Conservation (phyloP, 2,329 filamentous ascomycete species). For the Verticillium nubilum region DNA sequence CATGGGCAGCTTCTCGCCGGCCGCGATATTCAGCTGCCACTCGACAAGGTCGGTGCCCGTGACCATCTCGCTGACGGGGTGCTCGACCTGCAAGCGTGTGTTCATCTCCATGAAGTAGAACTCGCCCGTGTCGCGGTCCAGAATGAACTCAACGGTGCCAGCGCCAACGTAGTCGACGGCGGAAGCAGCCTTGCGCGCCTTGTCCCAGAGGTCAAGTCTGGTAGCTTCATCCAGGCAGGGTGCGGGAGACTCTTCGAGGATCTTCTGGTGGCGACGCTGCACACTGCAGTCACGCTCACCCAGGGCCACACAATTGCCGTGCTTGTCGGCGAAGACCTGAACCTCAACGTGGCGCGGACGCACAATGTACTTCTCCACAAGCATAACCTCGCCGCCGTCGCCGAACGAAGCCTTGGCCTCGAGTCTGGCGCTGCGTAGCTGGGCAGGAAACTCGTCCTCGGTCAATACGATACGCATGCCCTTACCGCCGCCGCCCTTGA, state of each 20-base stretch:
- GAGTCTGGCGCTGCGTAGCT: conserved; percentile 67
- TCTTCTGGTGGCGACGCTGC: conserved; percentile 83
- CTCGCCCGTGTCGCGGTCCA: conserved; percentile 73
- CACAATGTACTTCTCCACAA: conserved; percentile 79
- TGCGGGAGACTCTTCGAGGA: conserved; percentile 83
- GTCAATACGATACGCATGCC: conserved; percentile 72
- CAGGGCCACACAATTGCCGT: conserved; percentile 74
- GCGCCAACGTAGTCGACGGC: conserved; percentile 86
- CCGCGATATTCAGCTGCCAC: conserved; percentile 83
- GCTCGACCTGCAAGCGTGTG: conserved; percentile 91
- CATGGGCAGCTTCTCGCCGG: conserved; percentile 51
- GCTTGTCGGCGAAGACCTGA: conserved; percentile 80
- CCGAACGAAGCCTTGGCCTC: conserved; percentile 77
- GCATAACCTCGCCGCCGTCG: conserved; percentile 71
- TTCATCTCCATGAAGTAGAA: conserved; percentile 85
- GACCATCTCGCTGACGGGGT: conserved; percentile 77
- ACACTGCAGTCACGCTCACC: conserved; percentile 87
- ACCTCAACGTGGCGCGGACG: conserved; percentile 83
- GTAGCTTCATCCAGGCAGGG: conserved; percentile 57
- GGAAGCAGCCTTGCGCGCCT: conserved; percentile 60
- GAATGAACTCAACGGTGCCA: conserved; percentile 85
- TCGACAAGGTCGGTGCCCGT: conserved; percentile 74
- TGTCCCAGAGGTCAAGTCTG: conserved; percentile 58
- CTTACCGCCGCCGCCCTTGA: conserved; percentile 77
- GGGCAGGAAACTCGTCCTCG: conserved; percentile 63